A percentile compares a stretch with the other conserved stretches of the same genome.
Conservation (phyloP, 805 yeast species). For the Cyberlindnera euphorbiae region DNA sequence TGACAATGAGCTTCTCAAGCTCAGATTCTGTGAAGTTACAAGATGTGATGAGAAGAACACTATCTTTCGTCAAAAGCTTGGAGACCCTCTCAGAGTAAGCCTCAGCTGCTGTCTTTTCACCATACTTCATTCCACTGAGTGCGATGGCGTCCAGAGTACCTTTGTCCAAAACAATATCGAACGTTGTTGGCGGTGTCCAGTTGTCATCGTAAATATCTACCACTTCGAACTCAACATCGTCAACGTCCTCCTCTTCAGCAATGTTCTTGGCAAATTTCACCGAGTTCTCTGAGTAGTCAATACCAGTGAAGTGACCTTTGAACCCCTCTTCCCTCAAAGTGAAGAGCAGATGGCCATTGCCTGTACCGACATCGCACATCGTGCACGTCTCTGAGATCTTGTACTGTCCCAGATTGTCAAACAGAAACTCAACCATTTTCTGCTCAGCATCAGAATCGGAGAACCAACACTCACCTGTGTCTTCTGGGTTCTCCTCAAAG, state of each 20-base stretch:
- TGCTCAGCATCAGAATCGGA: slow-evolving; percentile 90
- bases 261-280: slow-evolving; percentile 67
- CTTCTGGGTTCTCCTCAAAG: slow-evolving; percentile 68
- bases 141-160: slow-evolving; percentile 98
- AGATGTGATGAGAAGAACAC: slow-evolving; percentile 74
- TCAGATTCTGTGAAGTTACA: slow-evolving; percentile 91
- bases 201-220: slow-evolving; percentile 58
- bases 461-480: slow-evolving; percentile 97
- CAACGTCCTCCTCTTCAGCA: slow-evolving; percentile 37
- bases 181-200: slow-evolving; percentile 37
- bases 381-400: slow-evolving; percentile 30
- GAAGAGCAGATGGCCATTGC: slow-evolving; percentile 88
- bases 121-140: slow-evolving; percentile 55
- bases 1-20: slow-evolving; percentile 48
- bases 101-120: slow-evolving; percentile 44
- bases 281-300: slow-evolving; percentile 85
- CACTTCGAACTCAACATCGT: slow-evolving; percentile 46
- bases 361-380: slow-evolving; percentile 87
- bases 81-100: slow-evolving; percentile 59
- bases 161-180: slow-evolving; percentile 81
- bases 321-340: slow-evolving; percentile 61
- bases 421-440: slow-evolving; percentile 70
- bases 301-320: slow-evolving; percentile 57
- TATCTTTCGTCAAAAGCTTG: slow-evolving; percentile 48
- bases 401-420: slow-evolving; percentile 40